Evolutionary conservation across 257 asterid species (phyloP), one percentile per base, ranked within the genome.

Genomic region (Scutellaria barbata): DNA sequence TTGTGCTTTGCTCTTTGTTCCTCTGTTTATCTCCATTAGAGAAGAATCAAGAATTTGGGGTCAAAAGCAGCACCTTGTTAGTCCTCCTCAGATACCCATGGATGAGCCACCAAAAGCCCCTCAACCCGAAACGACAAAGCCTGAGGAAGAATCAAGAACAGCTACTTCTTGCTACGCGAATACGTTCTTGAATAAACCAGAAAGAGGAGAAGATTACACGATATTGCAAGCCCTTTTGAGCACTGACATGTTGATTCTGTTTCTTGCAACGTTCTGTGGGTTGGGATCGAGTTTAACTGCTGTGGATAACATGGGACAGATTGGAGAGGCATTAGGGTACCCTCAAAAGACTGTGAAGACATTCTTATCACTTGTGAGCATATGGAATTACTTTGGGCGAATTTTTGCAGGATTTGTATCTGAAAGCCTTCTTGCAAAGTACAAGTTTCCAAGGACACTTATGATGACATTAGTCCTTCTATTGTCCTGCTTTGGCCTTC

Each of bases 381-480:
- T 90, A 48, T 90, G 96, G 96, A 90, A 90, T 33, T 90, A 80
- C 61, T 90, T 90, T 30, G 96, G 96, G 6, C 80, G 96, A 30
- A 90, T 90, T 6, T 88, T 88, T 33, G 40, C 95, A 7, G 96
- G 96, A 45, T 88, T 90, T 17, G 92, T 90, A 1, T 90, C 95
- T 0, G 96, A 90, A 25, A 40, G 18, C 11, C 79, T 86, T 4
- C 90, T 90, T 0, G 54, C 75, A 1, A 82, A 73, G 58, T 84
- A 85, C 81, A 90, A 88, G 53, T 86, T 90, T 40, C 96, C 96
- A 0, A 68, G 97, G 57, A 74, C 96, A 0, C 84, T 90, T 1
- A 84, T 90, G 96, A 85, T 82, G 88, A 87, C 96, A 8, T n/a
- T 88, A 6, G 86, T 90, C 76, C 88, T 90, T 2, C 8, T 81